Evolutionary conservation across 345 rosid genomes (phyloP), one percentile per base, ranked within the genome.

Genomic region (Carallia pectinifolia): DNA sequence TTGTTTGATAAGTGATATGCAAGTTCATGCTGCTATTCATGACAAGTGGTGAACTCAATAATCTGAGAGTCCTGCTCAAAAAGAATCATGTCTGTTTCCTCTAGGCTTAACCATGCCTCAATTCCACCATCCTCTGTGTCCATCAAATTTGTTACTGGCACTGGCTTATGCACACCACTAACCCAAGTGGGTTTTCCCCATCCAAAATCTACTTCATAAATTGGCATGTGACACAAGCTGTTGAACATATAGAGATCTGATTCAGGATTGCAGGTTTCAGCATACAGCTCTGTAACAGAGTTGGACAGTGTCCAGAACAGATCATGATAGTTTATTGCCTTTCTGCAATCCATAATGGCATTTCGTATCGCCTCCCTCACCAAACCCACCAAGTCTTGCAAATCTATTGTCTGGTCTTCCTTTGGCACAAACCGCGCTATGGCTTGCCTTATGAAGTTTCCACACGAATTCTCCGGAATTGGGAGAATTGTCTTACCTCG

Each of bases 161-260:
- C 70, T 9, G 70, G 56, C 4, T 29, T 65, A 61, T 61, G 12
- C 31, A 64, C 44, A 2, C 61, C 61, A n/a, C 56, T 69, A 54
- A 72, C 63, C 83, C 85, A 76, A 1, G 31, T 6, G 1, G 85
- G 85, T 55, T 58, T 79, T 33, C 82, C 80, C 82, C 85, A 81
- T 18, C 80, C 85, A 40, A 76, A 79, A 68, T 81, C 77, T 3
- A 59, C 76, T 12, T 74, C 77, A 29, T 71, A 74, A 30, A 77
- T 5, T 2, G 65, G 71, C 8, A 73, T 56, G 38, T 62, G 31
- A 31, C 81, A 77, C 77, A 75, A 81, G 53, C 84, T 81, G 10
- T 71, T 30, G 33, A 68, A 66, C 50, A 30, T 44, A 47, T 71
- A 80, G 18, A 67, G 1, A 23, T 77, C 77, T 7, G 65, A 50